Percentiles rank a stretch among this genome's conserved stretches.
These are phyloP conservation scores for Lipomyces yamadae DNA, from an alignment of 805 yeast species.

Conservation along the genomic window DNA sequence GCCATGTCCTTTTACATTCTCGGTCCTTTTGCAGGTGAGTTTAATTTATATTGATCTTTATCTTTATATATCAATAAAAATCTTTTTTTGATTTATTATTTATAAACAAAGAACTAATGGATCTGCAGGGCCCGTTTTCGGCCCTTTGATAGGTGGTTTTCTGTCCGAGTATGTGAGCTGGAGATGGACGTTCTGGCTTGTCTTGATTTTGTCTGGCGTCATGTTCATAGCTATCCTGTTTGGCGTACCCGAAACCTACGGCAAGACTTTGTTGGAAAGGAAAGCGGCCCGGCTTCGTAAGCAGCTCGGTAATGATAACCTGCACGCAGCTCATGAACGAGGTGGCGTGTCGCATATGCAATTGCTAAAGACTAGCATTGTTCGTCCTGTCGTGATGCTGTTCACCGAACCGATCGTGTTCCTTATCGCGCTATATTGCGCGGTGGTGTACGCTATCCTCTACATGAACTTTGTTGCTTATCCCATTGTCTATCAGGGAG, in stretches of 20 bases:
- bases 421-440: constrained; percentile 65
- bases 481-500: constrained; percentile 65
- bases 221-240: constrained; percentile 52
- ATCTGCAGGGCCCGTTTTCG: constrained; percentile 59
- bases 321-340: constrained; percentile 63
- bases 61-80: no score
- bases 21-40: no score
- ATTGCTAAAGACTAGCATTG: constrained; percentile 48
- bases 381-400: constrained; percentile 59
- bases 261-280: constrained; percentile 55
- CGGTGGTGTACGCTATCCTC: constrained; percentile 67
- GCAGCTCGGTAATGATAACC: constrained; percentile 58
- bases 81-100: no score
- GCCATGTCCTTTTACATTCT: constrained; percentile 49
- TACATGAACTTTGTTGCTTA: constrained; percentile 65
- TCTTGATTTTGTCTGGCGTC: constrained; percentile 58
- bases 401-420: constrained; percentile 65
- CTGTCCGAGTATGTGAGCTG: constrained; percentile 56
- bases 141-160: constrained; percentile 56
- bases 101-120: no score
- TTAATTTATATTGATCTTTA: no score
- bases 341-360: constrained; percentile 26
- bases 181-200: constrained; percentile 67
- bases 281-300: constrained; percentile 56
- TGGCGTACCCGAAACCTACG: constrained; percentile 60